A percentile compares a stretch with the other conserved stretches of the same genome.
These are phyloP conservation scores for Candida sphagnicola DNA, from an alignment of 805 yeast species.

Conservation along the genomic window DNA sequence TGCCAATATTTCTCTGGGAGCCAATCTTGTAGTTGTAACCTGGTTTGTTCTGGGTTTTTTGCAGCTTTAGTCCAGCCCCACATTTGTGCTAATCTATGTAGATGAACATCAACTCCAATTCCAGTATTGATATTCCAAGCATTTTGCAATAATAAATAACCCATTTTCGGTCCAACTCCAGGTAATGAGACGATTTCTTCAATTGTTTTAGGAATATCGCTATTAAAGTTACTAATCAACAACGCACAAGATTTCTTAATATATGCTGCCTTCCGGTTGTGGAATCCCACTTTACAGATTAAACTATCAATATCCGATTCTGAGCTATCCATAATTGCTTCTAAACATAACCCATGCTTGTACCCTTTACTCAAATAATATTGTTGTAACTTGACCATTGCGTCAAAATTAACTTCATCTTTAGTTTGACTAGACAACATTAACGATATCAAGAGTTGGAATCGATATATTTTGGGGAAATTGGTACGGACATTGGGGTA, in stretches of 20 bases:
- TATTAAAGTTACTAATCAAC: conserved; percentile 44
- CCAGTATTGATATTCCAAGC: conserved; percentile 80
- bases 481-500: conserved; percentile 25
- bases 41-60: conserved; percentile 70
- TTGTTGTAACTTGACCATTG: conserved; percentile 58
- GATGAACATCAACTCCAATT: conserved; percentile 93
- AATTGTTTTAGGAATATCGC: conserved; percentile 71
- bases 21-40: conserved; percentile 69
- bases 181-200: conserved; percentile 68
- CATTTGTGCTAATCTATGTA: conserved; percentile 73
- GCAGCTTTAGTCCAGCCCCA: conserved; percentile 69
- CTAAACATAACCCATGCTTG: conserved; percentile 52
- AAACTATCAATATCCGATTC: conserved; percentile 58
- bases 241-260: conserved; percentile 60
- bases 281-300: conserved; percentile 85
- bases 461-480: conserved; percentile 47
- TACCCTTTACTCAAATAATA: conserved; percentile 37
- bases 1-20: conserved; percentile 72
- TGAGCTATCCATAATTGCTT: conserved; percentile 46
- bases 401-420: conserved; percentile 77
- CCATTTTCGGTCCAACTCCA: conserved; percentile 97
- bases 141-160: conserved; percentile 69
- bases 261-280: conserved; percentile 69
- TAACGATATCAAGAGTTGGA: conserved; percentile 72
- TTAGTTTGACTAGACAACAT: conserved; percentile 92